A percentile compares a stretch with the other conserved stretches of the same genome.
Evolutionary conservation across 2,329 filamentous ascomycete genomes (phyloP).

Genomic region (Fusarium compactum): DNA sequence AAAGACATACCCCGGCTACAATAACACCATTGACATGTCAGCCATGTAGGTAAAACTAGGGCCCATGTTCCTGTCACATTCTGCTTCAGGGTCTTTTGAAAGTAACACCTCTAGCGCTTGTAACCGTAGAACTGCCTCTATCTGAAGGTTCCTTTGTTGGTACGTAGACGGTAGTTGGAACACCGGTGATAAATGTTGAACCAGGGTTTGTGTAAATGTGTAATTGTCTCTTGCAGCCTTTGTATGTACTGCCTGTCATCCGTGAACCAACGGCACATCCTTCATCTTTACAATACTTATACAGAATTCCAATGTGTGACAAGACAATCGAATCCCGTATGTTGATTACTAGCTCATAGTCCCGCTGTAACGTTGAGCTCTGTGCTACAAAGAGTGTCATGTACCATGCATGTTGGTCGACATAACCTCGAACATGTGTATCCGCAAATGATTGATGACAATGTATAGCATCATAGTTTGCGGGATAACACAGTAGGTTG

Average conservation of each 20-base stretch:
- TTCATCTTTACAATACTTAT: slow-evolving; percentile 1
- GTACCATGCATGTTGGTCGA: neutral
- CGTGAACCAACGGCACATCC: neutral
- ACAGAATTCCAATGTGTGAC: slow-evolving; percentile 4
- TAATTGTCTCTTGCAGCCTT: slow-evolving; percentile 4
- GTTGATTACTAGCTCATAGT: neutral
- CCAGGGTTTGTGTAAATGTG: slow-evolving; percentile 8
- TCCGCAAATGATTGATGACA: neutral
- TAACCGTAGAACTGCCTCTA: neutral
- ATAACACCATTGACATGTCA: neutral
- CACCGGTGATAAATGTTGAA: neutral
- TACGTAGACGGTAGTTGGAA: neutral
- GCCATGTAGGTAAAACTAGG: slow-evolving; percentile 14
- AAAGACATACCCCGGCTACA: slow-evolving; percentile 9
- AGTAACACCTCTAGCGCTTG: neutral
- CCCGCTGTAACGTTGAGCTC: slow-evolving; percentile 27
- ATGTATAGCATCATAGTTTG: slow-evolving; percentile 3
- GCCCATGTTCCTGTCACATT: slow-evolving; percentile 18
- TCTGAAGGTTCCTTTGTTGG: slow-evolving; percentile 11
- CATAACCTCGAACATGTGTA: neutral
- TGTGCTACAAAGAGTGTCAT: slow-evolving; percentile 1
- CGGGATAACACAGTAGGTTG: neutral
- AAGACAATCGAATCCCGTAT: neutral
- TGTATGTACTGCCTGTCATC: neutral
- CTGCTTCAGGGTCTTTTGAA: slow-evolving; percentile 12